phyloP scores from a whole-genome alignment of 2,329 filamentous ascomycete genomes.

The Eurotiales sp. region DNA sequence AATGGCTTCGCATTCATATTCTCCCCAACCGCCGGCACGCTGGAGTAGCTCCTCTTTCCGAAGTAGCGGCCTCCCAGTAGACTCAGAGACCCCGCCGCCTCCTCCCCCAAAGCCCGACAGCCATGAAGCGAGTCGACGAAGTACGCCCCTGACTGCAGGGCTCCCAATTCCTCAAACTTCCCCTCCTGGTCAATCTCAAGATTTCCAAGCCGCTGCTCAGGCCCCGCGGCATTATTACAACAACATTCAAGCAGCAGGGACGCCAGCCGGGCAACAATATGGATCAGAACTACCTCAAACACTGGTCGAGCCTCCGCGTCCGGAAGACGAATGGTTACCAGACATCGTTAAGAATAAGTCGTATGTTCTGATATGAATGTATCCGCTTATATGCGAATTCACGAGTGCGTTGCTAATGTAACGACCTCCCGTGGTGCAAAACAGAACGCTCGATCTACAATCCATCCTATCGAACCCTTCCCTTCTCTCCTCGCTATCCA shows the following conservation, averaged over 20 bases:
- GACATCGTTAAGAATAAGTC: conserved; percentile 73
- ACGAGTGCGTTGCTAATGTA: neutral
- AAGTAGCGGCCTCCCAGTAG: conserved; percentile 30
- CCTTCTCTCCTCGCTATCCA: conserved; percentile 72
- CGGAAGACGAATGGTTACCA: conserved; percentile 71
- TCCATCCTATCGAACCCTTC: conserved; percentile 68
- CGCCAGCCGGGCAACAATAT: neutral
- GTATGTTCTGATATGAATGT: conserved; percentile 47
- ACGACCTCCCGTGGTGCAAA: neutral
- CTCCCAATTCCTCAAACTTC: conserved; percentile 15
- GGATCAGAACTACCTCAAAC: neutral
- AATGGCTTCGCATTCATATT: conserved; percentile 19
- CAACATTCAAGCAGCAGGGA: neutral
- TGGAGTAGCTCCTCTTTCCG: conserved; percentile 15
- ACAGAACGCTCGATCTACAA: conserved; percentile 55
- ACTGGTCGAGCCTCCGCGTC: conserved; percentile 28
- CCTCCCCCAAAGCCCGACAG: conserved; percentile 69
- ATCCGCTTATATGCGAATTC: neutral
- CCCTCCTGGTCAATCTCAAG: conserved; percentile 40
- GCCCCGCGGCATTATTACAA: neutral
- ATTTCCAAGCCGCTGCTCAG: conserved; percentile 20
- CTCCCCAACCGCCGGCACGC: conserved; percentile 23
- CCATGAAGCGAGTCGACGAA: conserved; percentile 64
- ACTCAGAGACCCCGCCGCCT: conserved; percentile 59
- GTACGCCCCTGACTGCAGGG: conserved; percentile 54